Conservation (phyloP, 176 grass and related monocot species). For the Musa beccarii region DNA sequence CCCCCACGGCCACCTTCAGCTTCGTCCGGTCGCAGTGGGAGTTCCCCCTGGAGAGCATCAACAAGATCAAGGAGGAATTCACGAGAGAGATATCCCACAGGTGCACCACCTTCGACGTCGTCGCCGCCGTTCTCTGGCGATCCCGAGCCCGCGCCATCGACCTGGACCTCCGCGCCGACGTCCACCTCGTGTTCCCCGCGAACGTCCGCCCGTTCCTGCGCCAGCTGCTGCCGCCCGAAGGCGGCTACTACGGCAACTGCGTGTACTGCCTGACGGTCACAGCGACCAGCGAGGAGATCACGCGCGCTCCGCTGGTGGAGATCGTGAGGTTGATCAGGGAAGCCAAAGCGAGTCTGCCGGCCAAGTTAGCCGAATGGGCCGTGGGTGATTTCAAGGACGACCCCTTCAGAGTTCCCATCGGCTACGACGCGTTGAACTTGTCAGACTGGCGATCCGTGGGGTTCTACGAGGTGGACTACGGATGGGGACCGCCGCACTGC, state of each 20-base stretch:
- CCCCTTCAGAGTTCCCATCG: neutral
- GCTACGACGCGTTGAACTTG: neutral
- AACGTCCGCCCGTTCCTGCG: neutral
- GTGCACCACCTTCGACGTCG: constrained; percentile 16
- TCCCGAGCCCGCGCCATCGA: constrained; percentile 2
- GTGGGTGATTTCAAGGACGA: neutral
- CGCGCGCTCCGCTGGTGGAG: neutral
- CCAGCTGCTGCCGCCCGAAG: neutral
- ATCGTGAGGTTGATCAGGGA: neutral
- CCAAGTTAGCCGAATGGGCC: neutral
- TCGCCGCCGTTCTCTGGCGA: constrained; percentile 18
- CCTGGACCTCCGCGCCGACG: neutral
- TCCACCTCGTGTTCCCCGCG: neutral
- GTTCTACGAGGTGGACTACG: constrained; percentile 1
- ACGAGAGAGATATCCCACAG: too few species aligned
- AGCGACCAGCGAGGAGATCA: neutral
- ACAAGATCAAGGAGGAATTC: neutral
- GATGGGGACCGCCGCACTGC: neutral
- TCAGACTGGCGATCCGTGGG: constrained; percentile 7
- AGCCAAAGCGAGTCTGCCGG: neutral
- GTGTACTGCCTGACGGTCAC: neutral
- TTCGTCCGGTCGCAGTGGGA: neutral
- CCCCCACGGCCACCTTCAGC: neutral
- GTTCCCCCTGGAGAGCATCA: neutral
- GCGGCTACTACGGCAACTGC: constrained; percentile 8